A percentile compares a stretch with the other conserved stretches of the same genome.
Evolutionary conservation across 2,329 filamentous ascomycete genomes (phyloP).

Genomic region (Emericellopsis atlantica): DNA sequence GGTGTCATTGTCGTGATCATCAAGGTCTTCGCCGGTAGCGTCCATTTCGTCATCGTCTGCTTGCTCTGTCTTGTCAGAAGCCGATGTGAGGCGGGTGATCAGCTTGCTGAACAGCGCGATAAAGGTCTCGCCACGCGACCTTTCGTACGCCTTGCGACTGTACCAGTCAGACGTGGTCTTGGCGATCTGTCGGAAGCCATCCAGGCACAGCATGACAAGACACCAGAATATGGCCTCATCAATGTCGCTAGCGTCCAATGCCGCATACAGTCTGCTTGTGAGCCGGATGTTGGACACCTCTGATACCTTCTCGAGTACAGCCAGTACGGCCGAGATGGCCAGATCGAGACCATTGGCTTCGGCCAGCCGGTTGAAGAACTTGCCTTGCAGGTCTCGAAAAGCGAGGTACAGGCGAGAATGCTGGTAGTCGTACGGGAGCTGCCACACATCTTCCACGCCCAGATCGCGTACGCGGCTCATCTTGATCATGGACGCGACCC

Average conservation of each 20-base stretch:
- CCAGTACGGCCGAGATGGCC: conserved; percentile 51
- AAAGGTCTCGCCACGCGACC: conserved; percentile 60
- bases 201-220: conserved; percentile 19
- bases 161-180: conserved; percentile 53
- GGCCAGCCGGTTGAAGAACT: conserved; percentile 56
- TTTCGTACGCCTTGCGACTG: conserved; percentile 70
- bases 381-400: conserved; percentile 62
- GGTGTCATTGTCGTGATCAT: background rate
- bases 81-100: conserved; percentile 22
- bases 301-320: conserved; percentile 34
- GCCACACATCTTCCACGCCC: conserved; percentile 72
- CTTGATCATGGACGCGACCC: conserved; percentile 64
- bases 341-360: conserved; percentile 72
- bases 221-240: conserved; percentile 22
- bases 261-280: conserved; percentile 20
- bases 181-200: conserved; percentile 17
- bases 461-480: conserved; percentile 53
- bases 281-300: conserved; percentile 25
- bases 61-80: conserved; percentile 23
- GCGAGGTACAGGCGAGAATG: conserved; percentile 61
- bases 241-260: conserved; percentile 16
- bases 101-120: conserved; percentile 24
- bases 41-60: conserved; percentile 9
- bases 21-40: background rate
- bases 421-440: conserved; percentile 68